Percentiles rank a stretch among this genome's conserved stretches.
phyloP scores from a whole-genome alignment of 495 filamentous ascomycete species.

The Niebla homalea region DNA sequence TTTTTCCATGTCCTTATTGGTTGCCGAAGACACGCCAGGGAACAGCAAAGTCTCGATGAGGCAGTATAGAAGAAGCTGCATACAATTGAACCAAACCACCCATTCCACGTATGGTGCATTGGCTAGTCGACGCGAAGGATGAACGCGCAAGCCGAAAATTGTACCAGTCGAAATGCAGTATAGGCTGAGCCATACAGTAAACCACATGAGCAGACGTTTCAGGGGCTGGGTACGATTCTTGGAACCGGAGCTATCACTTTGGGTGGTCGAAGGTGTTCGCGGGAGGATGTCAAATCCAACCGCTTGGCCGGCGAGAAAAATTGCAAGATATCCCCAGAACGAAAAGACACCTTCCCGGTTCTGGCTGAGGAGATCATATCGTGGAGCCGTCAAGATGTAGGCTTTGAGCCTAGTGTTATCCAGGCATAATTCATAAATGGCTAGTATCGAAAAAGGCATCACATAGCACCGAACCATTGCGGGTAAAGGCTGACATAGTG shows the following conservation, averaged over 20 bases:
- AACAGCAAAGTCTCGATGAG: slow-evolving; percentile 65
- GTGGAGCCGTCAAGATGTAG: slow-evolving; percentile 73
- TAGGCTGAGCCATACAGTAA: slow-evolving; percentile 49
- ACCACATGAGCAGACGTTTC: slow-evolving; percentile 44
- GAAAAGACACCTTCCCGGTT: slow-evolving; percentile 92
- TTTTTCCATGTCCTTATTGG: slow-evolving; percentile 25
- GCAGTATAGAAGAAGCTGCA: slow-evolving; percentile 65
- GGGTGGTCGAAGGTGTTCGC: slow-evolving; percentile 23
- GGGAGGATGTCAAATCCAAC: slow-evolving; percentile 68
- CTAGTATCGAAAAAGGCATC: slow-evolving; percentile 52
- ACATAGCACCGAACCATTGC: slow-evolving; percentile 29
- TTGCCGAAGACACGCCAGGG: slow-evolving; percentile 48
- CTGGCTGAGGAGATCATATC: slow-evolving; percentile 63
- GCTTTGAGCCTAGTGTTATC: slow-evolving; percentile 66
- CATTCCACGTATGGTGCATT: slow-evolving; percentile 91
- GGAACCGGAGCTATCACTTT: slow-evolving; percentile 19
- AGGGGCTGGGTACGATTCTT: slow-evolving; percentile 41
- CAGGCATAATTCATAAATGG: slow-evolving; percentile 58
- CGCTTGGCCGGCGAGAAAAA: slow-evolving; percentile 83
- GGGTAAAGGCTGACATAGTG: slow-evolving; percentile 57
- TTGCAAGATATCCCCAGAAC: slow-evolving; percentile 84
- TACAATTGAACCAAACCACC: slow-evolving; percentile 77
- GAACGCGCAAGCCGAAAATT: slow-evolving; percentile 52
- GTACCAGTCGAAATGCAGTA: slow-evolving; percentile 55
- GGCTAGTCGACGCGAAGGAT: slow-evolving; percentile 76